Conservation (phyloP, 2,329 filamentous ascomycete species). For the Scytalidium lignicola region DNA sequence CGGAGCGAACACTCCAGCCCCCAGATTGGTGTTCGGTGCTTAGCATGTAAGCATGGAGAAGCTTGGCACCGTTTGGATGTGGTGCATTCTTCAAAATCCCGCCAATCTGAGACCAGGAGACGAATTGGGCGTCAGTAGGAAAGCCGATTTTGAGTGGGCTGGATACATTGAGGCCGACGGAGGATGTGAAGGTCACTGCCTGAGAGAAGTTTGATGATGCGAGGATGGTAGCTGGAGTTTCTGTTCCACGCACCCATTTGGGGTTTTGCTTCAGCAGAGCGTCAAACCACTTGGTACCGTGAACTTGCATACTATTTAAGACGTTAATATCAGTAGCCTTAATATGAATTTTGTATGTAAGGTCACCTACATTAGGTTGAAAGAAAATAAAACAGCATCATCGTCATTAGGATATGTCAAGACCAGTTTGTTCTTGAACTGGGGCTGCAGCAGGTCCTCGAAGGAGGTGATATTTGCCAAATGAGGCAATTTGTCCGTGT, state of each 20-base stretch:
- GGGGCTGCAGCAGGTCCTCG: conserved; percentile 39
- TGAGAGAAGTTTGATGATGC: conserved; percentile 21
- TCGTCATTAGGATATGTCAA: conserved; percentile 55
- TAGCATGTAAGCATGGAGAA: conserved; percentile 43
- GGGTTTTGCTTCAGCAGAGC: conserved; percentile 42
- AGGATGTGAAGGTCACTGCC: conserved; percentile 32
- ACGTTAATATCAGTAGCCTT: background rate
- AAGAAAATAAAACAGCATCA: conserved; percentile 48
- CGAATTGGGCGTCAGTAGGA: conserved; percentile 35
- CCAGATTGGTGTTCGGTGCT: conserved; percentile 31
- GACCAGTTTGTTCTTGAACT: conserved; percentile 48
- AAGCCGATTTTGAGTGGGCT: conserved; percentile 13
- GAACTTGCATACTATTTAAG: conserved; percentile 30
- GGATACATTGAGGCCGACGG: conserved; percentile 2
- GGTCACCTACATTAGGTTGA: conserved; percentile 39
- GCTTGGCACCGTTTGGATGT: conserved; percentile 45
- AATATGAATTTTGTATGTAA: background rate
- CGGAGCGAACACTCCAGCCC: conserved; percentile 27
- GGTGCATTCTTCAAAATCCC: conserved; percentile 44
- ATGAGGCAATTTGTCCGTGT: conserved; percentile 25
- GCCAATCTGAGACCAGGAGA: conserved; percentile 43
- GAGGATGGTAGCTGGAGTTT: conserved; percentile 35
- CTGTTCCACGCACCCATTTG: conserved; percentile 47
- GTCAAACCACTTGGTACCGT: conserved; percentile 43
- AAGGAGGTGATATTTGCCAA: conserved; percentile 32